Percentiles rank a stretch among this genome's conserved stretches.
phyloP scores from a whole-genome alignment of 805 yeast species.

The Wickerhamiella galacta region DNA sequence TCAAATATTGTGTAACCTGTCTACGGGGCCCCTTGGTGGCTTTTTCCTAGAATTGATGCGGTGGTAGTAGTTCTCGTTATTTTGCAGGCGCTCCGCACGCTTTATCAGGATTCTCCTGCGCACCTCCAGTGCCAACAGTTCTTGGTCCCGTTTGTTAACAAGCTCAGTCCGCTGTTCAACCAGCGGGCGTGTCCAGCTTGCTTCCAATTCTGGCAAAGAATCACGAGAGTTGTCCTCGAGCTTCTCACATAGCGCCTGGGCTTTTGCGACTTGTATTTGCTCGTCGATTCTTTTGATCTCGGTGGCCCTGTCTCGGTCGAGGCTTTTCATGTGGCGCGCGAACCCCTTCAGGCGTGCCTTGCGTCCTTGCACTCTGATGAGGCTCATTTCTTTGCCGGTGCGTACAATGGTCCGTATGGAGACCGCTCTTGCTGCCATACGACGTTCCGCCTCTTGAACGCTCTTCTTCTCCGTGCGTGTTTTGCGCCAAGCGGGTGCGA shows the following conservation, averaged over 20 bases:
- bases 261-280: conserved; percentile 8
- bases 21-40: neutral
- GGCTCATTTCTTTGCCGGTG: conserved; percentile 7
- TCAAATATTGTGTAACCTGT: neutral
- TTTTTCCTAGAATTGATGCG: neutral
- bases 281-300: conserved; percentile 1
- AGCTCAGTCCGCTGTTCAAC: neutral
- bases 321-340: conserved; percentile 6
- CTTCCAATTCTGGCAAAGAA: conserved; percentile 4
- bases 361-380: conserved; percentile 12
- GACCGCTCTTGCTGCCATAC: conserved; percentile 10
- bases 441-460: neutral
- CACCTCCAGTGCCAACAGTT: conserved; percentile 7
- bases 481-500: conserved; percentile 8
- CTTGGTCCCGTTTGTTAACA: neutral
- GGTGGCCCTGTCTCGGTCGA: conserved; percentile 3
- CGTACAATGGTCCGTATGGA: conserved; percentile 8
- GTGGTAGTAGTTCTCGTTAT: conserved; percentile 7
- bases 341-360: conserved; percentile 8
- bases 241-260: conserved; percentile 7
- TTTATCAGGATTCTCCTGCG: conserved; percentile 11
- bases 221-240: conserved; percentile 7
- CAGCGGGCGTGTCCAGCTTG: neutral
- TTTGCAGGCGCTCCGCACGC: conserved; percentile 7
- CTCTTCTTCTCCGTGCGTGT: neutral